These are phyloP conservation scores for Termitomyces sp. DNA, from an alignment of 768 basidiomycete genomes.

Conservation along the genomic window DNA sequence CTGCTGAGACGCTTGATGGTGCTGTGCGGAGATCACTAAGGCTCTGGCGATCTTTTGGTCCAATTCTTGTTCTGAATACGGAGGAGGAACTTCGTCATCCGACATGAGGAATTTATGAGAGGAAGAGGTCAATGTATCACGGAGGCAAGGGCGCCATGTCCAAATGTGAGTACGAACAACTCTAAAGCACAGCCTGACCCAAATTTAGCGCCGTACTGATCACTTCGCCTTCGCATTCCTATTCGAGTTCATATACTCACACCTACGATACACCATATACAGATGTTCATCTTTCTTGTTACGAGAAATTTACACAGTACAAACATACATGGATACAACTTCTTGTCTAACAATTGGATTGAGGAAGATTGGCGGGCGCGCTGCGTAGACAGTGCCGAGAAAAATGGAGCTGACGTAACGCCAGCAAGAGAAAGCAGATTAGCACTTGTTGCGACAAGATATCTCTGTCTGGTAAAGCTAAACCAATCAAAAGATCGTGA, in stretches of 20 bases:
- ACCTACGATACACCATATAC: not conserved
- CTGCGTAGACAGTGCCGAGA: not conserved
- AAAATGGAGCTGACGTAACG: no score
- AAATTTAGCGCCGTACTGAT: not conserved
- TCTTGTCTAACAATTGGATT: not conserved
- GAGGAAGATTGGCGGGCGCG: not conserved
- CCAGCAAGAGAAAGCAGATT: not conserved
- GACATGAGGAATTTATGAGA: slow-evolving; percentile 7
- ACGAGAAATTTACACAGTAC: not conserved
- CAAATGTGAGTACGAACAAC: not conserved
- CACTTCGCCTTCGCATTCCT: not conserved
- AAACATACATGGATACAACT: not conserved
- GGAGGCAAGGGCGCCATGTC: not conserved
- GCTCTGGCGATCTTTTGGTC: slow-evolving; percentile 47
- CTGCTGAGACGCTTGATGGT: slow-evolving; percentile 11
- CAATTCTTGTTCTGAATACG: slow-evolving; percentile 42
- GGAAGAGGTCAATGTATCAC: not conserved
- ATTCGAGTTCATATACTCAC: not conserved
- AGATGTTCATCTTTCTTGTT: not conserved
- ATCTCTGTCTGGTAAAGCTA: not conserved
- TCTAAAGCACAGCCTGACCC: not conserved
- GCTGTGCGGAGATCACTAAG: slow-evolving; percentile 30
- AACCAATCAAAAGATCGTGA: not conserved
- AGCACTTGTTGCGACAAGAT: not conserved
- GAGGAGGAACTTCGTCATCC: slow-evolving; percentile 30